A percentile compares a stretch with the other conserved stretches of the same genome.
Evolutionary conservation across 345 rosid species (phyloP).

Genomic region (Citropsis articulata): DNA sequence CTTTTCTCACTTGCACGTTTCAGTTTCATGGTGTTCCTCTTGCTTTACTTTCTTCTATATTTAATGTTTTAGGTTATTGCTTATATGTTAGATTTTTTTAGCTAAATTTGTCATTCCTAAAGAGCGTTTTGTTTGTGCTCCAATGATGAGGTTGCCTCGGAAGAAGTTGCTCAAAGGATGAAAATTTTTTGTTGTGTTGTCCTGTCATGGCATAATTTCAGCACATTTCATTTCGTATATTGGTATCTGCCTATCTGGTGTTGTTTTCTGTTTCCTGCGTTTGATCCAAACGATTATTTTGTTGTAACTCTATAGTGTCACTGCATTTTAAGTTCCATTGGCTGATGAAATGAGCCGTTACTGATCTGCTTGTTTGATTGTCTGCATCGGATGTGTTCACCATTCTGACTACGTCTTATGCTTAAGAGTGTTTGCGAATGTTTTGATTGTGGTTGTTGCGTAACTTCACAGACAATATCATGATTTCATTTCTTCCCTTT

Average conservation of each 20-base stretch:
- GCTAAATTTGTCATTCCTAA: background rate
- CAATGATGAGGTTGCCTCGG: background rate
- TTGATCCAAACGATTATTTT: background rate
- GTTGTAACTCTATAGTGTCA: background rate
- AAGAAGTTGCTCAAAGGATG: background rate
- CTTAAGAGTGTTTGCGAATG: background rate
- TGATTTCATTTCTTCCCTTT: conserved; percentile 9
- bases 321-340: background rate
- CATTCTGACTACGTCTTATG: background rate
- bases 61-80: background rate
- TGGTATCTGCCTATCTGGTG: background rate
- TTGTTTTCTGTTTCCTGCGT: conserved; percentile 15
- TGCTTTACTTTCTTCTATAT: background rate
- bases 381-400: background rate
- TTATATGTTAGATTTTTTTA: background rate
- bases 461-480: background rate
- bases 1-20: no score
- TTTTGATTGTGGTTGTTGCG: background rate
- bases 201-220: background rate
- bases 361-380: background rate
- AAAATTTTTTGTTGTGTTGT: background rate
- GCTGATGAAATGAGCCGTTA: background rate
- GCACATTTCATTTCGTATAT: background rate
- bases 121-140: background rate
- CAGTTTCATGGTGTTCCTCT: background rate